Evolutionary conservation across 495 filamentous ascomycete species (phyloP), one percentile per base, ranked within the genome.

Genomic region (Penicillium desertorum): DNA sequence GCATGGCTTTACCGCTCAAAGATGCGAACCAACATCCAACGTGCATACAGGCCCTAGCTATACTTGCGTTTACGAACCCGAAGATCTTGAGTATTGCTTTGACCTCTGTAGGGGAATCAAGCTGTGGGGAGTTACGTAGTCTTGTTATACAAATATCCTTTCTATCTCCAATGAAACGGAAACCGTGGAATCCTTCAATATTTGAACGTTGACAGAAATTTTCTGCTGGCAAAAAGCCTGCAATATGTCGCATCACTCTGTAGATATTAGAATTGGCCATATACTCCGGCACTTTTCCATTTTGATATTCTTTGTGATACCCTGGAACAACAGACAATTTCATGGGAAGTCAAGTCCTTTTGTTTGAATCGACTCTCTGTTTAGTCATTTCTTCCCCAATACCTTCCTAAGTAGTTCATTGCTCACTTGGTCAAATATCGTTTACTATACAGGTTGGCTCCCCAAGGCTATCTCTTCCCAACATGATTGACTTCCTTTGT

Each of bases 401-500:
- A 27, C 23, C 16, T 17, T 29, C 3, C 25, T 1, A 29, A 11
- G 27, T 16, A 30, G 25, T 47, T 7, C 25, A 32, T 48, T 30
- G n/a, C 27, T 17, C 10, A 17, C 36, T 17, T 39, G 16, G 16
- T 39, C 36, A 17, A 3, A 39, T 39, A n/a, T 39, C 16, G 5
- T 17, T 39, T 39, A 17, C 16, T 17, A 7, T 39, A 17, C n/a
- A 17, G 7, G 1, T 8, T 39, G 36, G 36, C 16, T n/a, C n/a
- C 17, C 29, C 34, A 41, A 7, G 11, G 12, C 14, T 36, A 25
- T 20, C 27, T 42, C 36, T 53, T 56, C 34, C 22, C 11, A 36
- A 27, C 2, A 30, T 51, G 25, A n/a, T 58, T 12, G 22, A 5
- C 22, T 56, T 56, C 20, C 49, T 46, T 37, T 53, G 47, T n/a